Evolutionary conservation across 164 flowering plant genomes (phyloP).

Genomic region (Annona cherimola): DNA sequence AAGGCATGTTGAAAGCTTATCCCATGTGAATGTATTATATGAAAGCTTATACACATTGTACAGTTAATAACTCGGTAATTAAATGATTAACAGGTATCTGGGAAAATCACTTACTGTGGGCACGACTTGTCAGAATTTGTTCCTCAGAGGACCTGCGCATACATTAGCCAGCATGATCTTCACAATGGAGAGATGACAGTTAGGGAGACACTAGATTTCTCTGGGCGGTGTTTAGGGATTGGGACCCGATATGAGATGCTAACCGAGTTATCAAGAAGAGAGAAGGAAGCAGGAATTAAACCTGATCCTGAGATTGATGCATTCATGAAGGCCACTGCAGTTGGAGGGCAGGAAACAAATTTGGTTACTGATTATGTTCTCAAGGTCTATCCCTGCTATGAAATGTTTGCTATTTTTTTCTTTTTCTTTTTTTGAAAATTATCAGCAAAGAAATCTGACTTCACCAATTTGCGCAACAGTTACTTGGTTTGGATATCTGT

Average conservation of each 20-base stretch:
- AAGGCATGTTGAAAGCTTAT: neutral
- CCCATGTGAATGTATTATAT: neutral
- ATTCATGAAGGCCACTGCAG: constrained; percentile 59
- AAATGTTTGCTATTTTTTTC: neutral
- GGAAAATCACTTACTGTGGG: constrained; percentile 53
- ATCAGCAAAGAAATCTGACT: neutral
- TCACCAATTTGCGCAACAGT: constrained; percentile 20
- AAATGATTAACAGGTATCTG: constrained; percentile 30
- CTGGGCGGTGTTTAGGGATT: constrained; percentile 64
- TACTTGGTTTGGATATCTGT: constrained; percentile 59
- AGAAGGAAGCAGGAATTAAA: constrained; percentile 45
- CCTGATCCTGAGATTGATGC: constrained; percentile 67
- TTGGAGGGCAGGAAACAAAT: constrained; percentile 50
- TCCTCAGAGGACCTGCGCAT: constrained; percentile 61
- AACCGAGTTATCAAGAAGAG: constrained; percentile 47
- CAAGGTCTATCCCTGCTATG: constrained; percentile 36
- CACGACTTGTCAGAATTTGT: constrained; percentile 51
- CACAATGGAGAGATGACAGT: constrained; percentile 65
- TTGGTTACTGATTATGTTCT: constrained; percentile 50
- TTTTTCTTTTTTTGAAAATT: neutral
- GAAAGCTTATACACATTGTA: neutral
- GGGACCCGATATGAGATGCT: constrained; percentile 55
- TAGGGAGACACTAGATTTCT: constrained; percentile 55
- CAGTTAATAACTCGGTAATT: neutral
- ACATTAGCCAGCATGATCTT: constrained; percentile 66